Evolutionary conservation across 2,329 filamentous ascomycete genomes (phyloP), one percentile per base, ranked within the genome.

Genomic region (Fusarium denticulatum): DNA sequence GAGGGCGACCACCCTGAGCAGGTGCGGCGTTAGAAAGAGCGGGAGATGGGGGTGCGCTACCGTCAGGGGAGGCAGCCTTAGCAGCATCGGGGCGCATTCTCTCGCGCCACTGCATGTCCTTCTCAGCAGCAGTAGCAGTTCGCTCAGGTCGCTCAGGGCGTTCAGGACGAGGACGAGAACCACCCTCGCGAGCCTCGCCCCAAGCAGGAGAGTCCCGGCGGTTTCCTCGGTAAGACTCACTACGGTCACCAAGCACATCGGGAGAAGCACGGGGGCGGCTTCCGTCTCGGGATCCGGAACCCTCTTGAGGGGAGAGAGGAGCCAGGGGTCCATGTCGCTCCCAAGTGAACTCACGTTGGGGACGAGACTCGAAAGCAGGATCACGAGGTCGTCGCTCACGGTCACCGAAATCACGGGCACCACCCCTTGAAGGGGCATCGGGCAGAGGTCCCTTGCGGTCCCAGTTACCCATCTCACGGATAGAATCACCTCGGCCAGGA

Each of bases 281-380:
- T 68, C 85, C 87, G 43, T 91, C 89, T 69, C 89, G 87, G 58
- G 87, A 86, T 56, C 82, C 84, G 30, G 83, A 81, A 26, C 81
- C 76, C 63, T 86, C 85, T 72, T 91, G 88, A 50, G 84, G 88
- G 58, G 86, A 86, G 75, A 85, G 87, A 28, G 96, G 94, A 46
- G 96, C 94, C 63, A 98, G 87, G 42, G 96, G 96, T 18, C 96
- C 96, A 81, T 94, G 96, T 78, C 96, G 93, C 84, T 98, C 96
- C 96, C 96, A 99, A 83, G 94, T 97, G 52, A 91, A 89, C 74
- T 93, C 92, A 77, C 93, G 92, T 72, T 91, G 86, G 69, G 90
- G 86, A 74, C 89, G 90, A 73, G 92, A 90, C 66, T 89, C 88
- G 55, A 79, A 79, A 28, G 69, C 80, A 58, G 90, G 90, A 75